Base-by-base conservation (phyloP, 2,329 filamentous ascomycete species). In the Curvularia hawaiiensis region DNA sequence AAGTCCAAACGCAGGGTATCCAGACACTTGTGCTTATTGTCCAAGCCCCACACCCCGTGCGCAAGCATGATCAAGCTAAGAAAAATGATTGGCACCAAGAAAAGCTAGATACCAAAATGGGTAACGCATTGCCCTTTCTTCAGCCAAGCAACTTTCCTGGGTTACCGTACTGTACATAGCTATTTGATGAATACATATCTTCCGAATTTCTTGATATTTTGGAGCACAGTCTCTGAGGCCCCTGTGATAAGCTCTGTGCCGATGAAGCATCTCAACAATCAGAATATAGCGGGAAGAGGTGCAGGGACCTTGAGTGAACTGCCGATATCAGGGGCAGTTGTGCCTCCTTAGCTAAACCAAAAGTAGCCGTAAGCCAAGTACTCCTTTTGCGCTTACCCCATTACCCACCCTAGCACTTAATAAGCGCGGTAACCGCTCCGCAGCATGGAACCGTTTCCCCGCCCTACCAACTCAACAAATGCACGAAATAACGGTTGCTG, bases 1-100 rank as follows among this genome's bases (percentile, higher is more conserved):
- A 28, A 68, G 64, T 33, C 66, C 64, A 2, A 73, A 68, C 65
- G 50, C 67, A 28, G 70, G 71, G 16, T 74, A 71, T 40, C 70
- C 71, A 1, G 67, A 72, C 59, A 38, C 59, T 12, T 68, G 68
- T 56, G 48, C 40, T 35, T 62, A 66, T 46, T 69, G 66, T 24
- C 26, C 14, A 6, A 35, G 12, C 33, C 33, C 33, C 33, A 6
- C 33, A 7, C 14, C 33, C 33, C 14, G 14, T 3, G 12, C 14
- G 12, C 33, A 40, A 40, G 3, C 2, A 22, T 11, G 20, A 22
- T 12, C 16, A 8, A 5, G 20, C 18, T 14, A 22, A 24, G 39
- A 10, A 24, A 45, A 38, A 18, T 6, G 35, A 9, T 38, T n/a
- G 4, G 16, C 35, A 38, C 14, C 14, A 38, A 38, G 30, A 35